phyloP scores from a whole-genome alignment of 2,329 filamentous ascomycete genomes.

The Aureobasidium vineae region DNA sequence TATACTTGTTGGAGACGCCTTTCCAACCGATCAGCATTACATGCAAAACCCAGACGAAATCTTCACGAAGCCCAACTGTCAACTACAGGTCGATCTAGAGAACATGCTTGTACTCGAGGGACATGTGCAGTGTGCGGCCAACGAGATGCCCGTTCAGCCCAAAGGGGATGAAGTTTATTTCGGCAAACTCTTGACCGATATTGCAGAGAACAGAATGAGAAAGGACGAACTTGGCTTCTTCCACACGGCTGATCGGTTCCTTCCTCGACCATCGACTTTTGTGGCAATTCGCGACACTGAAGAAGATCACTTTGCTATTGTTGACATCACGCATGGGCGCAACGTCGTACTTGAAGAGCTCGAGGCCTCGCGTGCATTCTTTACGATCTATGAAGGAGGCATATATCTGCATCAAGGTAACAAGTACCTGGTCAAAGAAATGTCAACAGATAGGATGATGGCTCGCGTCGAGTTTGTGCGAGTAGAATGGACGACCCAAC shows the following conservation, averaged over 20 bases:
- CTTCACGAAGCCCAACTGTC: conserved; percentile 85
- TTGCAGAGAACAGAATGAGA: conserved; percentile 71
- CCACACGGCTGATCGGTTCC: conserved; percentile 84
- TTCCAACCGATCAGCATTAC: conserved; percentile 90
- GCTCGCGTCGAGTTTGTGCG: conserved; percentile 86
- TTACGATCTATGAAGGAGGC: conserved; percentile 93
- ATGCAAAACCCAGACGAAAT: conserved; percentile 96
- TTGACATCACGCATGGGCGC: conserved; percentile 78
- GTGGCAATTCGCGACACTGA: conserved; percentile 87
- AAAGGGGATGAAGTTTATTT: conserved; percentile 76
- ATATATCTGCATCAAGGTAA: conserved; percentile 97
- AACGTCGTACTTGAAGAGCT: conserved; percentile 91
- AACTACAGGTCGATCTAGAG: conserved; percentile 84
- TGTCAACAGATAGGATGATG: conserved; percentile 73
- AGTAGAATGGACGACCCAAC: conserved; percentile 92
- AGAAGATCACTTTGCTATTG: conserved; percentile 90
- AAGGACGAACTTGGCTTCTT: conserved; percentile 78
- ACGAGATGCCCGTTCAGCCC: conserved; percentile 88
- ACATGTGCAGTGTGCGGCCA: conserved; percentile 91
- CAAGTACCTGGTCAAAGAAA: conserved; percentile 87
- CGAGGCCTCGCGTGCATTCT: conserved; percentile 92
- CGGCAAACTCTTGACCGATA: conserved; percentile 65
- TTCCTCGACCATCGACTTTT: conserved; percentile 75
- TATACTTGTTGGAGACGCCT: conserved; percentile 83
- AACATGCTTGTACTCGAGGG: conserved; percentile 91